Conservation (phyloP, 2,329 filamentous ascomycete genomes). For the Dothiorella sarmentorum region DNA sequence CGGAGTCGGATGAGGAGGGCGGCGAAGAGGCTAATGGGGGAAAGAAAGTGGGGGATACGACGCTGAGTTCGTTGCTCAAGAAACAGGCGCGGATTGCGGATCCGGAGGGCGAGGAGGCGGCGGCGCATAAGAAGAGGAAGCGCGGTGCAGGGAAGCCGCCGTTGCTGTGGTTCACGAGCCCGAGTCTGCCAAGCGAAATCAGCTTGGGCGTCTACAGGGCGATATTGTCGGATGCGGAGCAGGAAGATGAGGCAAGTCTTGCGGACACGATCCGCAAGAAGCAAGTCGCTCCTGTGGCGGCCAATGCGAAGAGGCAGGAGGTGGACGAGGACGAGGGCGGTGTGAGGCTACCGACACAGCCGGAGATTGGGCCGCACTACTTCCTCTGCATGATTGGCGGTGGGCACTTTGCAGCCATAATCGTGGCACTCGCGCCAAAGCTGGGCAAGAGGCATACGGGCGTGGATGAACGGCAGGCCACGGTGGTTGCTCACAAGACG, state of each 20-base stretch:
- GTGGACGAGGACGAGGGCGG: slow-evolving; percentile 53
- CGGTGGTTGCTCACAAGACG: slow-evolving; percentile 90
- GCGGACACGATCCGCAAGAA: slow-evolving; percentile 69
- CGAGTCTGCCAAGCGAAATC: slow-evolving; percentile 69
- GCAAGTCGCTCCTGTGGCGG: slow-evolving; percentile 64
- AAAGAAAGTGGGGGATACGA: slow-evolving; percentile 58
- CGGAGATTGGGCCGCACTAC: slow-evolving; percentile 73
- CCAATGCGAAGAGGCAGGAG: slow-evolving; percentile 33
- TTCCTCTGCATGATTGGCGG: slow-evolving; percentile 99
- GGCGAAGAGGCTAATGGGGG: slow-evolving; percentile 47
- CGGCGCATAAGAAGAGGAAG: slow-evolving; percentile 48
- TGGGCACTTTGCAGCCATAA: slow-evolving; percentile 95
- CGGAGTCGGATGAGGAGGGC: slow-evolving; percentile 73
- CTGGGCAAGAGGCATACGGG: slow-evolving; percentile 66
- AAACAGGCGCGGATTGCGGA: slow-evolving; percentile 73
- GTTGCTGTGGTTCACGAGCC: slow-evolving; percentile 79
- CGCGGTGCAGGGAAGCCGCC: slow-evolving; percentile 65
- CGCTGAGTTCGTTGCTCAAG: slow-evolving; percentile 72
- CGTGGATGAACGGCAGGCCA: slow-evolving; percentile 77
- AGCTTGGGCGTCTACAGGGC: slow-evolving; percentile 84
- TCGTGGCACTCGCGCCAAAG: slow-evolving; percentile 82
- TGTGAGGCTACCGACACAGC: slow-evolving; percentile 52
- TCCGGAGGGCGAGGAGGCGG: slow-evolving; percentile 46
- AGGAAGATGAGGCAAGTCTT: slow-evolving; percentile 59
- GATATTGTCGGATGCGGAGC: slow-evolving; percentile 71